Evolutionary conservation across 108 stramenopile genomes (phyloP), one percentile per base, ranked within the genome.

Genomic region (Epithemia pelagica): DNA sequence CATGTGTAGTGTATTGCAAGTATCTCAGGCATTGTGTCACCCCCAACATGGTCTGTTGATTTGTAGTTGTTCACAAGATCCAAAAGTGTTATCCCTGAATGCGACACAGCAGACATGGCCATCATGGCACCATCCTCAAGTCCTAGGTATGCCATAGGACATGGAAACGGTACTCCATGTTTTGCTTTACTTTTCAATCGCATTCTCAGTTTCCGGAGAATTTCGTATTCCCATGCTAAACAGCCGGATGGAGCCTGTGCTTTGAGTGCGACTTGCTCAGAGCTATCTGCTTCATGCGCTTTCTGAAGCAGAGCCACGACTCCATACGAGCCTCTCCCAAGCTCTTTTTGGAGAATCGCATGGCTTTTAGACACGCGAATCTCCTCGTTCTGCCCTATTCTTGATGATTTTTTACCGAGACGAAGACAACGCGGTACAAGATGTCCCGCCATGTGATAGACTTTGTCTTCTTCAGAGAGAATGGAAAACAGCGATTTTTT

Each of bases 301-400:
- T 21, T 61, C 29, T 69, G 32, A 1, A 76, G 67, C 0, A 92
- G 75, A 19, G 81, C 58, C 21, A 92, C 88, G 55, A 83, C 76
- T 27, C 91, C 91, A 75, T 77, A 82, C 1, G 82, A 74, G 59
- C 91, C 91, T 52, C 82, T 59, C 8, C 91, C 91, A n/a, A 92
- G 74, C 60, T 89, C 85, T 56, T 76, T 62, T 28, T 55, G 62
- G 27, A 91, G 64, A 10, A 62, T 72, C 25, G 74, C 79, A 29
- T 58, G 57, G 30, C 74, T 77, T 19, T 85, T 74, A 28, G 77
- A 77, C 32, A 88, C 54, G 23, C 59, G 59, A 26, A 91, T 77
- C 23, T 79, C 65, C 0, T 68, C 66, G 20, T 84, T 80, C 22
- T 62, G 71, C 1, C 66, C 37, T 1, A 58, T 32, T 58, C 29